A percentile compares a stretch with the other conserved stretches of the same genome.
Evolutionary conservation across 306 rosid species (phyloP).

Genomic region (Crataegus laevigata): DNA sequence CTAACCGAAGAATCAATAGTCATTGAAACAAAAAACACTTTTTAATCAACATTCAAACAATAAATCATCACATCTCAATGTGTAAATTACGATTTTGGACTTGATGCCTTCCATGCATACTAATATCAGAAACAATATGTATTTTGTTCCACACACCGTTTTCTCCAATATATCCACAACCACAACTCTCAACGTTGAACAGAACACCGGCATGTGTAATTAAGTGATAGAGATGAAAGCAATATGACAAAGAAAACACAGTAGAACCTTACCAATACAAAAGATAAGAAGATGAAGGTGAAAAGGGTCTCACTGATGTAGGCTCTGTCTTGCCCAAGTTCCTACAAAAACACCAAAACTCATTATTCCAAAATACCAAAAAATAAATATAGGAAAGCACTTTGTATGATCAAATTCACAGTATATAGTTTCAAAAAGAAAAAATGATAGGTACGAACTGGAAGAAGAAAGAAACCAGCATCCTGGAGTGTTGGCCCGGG

Average conservation of each 20-base stretch:
- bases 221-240: neutral
- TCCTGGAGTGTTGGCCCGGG: conserved; percentile 95
- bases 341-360: conserved; percentile 37
- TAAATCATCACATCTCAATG: neutral
- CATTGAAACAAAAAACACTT: neutral
- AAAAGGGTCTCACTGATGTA: conserved; percentile 89
- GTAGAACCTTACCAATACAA: conserved; percentile 59
- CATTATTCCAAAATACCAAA: neutral
- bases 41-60: neutral
- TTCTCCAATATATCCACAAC: neutral
- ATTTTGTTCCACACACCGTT: neutral
- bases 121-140: neutral
- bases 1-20: neutral
- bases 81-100: neutral
- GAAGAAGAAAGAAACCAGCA: conserved; percentile 76
- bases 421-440: neutral
- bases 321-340: conserved; percentile 82
- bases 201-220: conserved; percentile 1
- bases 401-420: neutral
- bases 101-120: neutral
- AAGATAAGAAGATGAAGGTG: conserved; percentile 65
- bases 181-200: neutral
- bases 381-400: conserved; percentile 15
- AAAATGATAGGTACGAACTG: conserved; percentile 38
- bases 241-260: neutral